These are phyloP conservation scores for Fraxinus americana DNA, from an alignment of 257 asterid genomes.

Conservation along the genomic window DNA sequence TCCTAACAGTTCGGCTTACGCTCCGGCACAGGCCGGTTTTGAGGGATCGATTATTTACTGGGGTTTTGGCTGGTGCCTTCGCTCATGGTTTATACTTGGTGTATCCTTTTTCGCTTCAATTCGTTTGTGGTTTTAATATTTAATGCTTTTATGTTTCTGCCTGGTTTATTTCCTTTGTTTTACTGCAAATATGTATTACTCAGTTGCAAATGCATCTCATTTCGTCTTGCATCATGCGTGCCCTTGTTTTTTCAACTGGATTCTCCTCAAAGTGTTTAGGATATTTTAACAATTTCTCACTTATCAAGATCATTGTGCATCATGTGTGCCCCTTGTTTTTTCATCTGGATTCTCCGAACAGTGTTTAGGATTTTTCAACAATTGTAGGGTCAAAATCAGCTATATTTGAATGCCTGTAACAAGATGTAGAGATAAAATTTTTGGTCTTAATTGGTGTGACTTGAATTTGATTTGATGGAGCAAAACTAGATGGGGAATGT, in stretches of 20 bases:
- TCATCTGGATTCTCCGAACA: neutral
- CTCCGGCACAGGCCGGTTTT: constrained; percentile 68
- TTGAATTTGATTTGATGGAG: neutral
- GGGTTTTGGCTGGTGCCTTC: constrained; percentile 80
- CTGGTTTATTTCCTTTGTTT: too few relatives aligned
- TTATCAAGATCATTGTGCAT: neutral
- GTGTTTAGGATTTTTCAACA: neutral
- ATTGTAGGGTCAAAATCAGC: neutral
- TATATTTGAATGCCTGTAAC: neutral
- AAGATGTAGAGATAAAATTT: neutral
- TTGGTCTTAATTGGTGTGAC: neutral
- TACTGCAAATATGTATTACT: neutral
- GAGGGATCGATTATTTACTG: constrained; percentile 75
- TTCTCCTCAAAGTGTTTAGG: too few relatives aligned
- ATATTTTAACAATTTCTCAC: neutral
- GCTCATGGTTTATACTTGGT: constrained; percentile 70
- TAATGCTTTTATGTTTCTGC: too few relatives aligned
- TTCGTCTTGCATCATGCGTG: too few relatives aligned
- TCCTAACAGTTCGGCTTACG: constrained; percentile 48
- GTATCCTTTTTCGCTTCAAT: constrained; percentile 45
- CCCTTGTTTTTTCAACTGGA: too few relatives aligned
- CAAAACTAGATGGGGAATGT: neutral
- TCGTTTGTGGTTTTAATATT: too few relatives aligned
- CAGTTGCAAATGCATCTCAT: neutral
- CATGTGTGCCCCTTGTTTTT: neutral